Conservation (phyloP, 495 filamentous ascomycete genomes). For the Hapsidospora chrysogenum region DNA sequence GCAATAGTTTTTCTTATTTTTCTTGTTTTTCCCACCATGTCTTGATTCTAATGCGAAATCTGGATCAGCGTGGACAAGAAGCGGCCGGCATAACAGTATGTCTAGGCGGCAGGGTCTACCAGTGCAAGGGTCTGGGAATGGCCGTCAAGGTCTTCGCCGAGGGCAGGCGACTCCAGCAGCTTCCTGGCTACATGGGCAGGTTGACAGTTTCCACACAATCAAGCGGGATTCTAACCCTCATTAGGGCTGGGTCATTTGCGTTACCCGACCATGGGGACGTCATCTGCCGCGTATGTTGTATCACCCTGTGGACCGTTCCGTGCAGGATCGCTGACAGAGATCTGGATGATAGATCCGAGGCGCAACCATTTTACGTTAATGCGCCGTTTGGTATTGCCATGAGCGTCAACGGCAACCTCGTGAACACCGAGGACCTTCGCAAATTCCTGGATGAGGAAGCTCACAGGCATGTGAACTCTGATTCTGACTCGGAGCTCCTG, state of each 20-base stretch:
- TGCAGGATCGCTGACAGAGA: background rate
- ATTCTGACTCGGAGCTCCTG: slow-evolving; percentile 73
- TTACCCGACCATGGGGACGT: slow-evolving; percentile 83
- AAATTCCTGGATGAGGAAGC: slow-evolving; percentile 71
- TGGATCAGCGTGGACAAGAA: slow-evolving; percentile 68
- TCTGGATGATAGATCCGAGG: slow-evolving; percentile 39
- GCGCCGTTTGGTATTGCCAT: slow-evolving; percentile 64
- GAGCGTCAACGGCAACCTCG: slow-evolving; percentile 69
- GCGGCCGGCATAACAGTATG: slow-evolving; percentile 79
- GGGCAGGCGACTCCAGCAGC: background rate
- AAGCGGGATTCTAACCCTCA: too few species aligned
- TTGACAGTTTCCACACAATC: too few species aligned
- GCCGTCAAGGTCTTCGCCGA: slow-evolving; percentile 39
- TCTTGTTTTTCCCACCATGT: background rate
- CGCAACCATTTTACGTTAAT: slow-evolving; percentile 88
- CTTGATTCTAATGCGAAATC: background rate
- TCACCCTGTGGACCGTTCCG: background rate
- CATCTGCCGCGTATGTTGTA: slow-evolving; percentile 27
- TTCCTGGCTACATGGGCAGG: slow-evolving; percentile 74
- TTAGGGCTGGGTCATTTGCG: slow-evolving; percentile 78
- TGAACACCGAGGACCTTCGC: slow-evolving; percentile 74
- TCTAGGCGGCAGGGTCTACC: slow-evolving; percentile 68
- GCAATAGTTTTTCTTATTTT: background rate
- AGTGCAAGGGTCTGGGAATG: slow-evolving; percentile 87
- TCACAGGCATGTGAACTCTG: slow-evolving; percentile 92